Conservation (phyloP, 805 yeast genomes). For the Zygosaccharomyces bailii region DNA sequence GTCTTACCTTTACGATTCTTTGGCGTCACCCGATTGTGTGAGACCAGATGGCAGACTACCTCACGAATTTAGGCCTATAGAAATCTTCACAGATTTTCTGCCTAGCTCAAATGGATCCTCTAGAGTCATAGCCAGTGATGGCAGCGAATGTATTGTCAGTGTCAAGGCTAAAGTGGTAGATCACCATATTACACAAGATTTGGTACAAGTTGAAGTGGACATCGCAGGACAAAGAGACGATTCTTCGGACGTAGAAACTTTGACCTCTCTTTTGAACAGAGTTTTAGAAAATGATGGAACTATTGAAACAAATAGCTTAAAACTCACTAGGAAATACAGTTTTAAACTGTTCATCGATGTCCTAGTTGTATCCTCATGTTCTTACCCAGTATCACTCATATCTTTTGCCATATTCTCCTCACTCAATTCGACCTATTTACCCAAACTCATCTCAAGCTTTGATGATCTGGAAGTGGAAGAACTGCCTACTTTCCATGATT, state of each 20-base stretch:
- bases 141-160: slow-evolving; percentile 90
- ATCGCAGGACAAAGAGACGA: slow-evolving; percentile 80
- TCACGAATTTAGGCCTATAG: slow-evolving; percentile 80
- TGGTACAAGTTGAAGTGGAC: slow-evolving; percentile 75
- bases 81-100: slow-evolving; percentile 73
- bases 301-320: slow-evolving; percentile 51
- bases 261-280: slow-evolving; percentile 52
- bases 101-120: slow-evolving; percentile 93
- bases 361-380: slow-evolving; percentile 67
- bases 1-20: slow-evolving; percentile 71
- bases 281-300: slow-evolving; percentile 23
- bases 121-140: slow-evolving; percentile 79
- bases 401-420: slow-evolving; percentile 83
- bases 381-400: slow-evolving; percentile 76
- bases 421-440: slow-evolving; percentile 70
- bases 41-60: slow-evolving; percentile 83
- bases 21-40: slow-evolving; percentile 53
- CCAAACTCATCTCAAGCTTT: slow-evolving; percentile 64
- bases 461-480: slow-evolving; percentile 72
- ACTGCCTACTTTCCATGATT: slow-evolving; percentile 87
- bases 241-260: slow-evolving; percentile 59
- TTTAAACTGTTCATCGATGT: slow-evolving; percentile 78
- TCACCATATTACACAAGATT: slow-evolving; percentile 41
- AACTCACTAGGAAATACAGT: slow-evolving; percentile 68
- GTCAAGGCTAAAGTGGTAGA: slow-evolving; percentile 79